Conservation (phyloP, 73 alveolate species). For the Uronychia setigera region DNA sequence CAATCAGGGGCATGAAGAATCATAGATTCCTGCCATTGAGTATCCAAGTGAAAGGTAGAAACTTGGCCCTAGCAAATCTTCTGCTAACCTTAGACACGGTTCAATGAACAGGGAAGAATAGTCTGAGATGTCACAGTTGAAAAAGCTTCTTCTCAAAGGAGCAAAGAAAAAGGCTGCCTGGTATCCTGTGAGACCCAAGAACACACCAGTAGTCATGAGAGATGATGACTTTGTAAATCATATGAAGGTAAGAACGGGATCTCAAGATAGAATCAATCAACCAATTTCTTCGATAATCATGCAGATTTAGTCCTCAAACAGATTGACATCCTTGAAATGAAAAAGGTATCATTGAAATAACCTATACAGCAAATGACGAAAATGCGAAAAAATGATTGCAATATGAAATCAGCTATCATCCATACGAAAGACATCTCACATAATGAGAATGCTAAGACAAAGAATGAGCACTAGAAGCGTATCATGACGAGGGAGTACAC, state of each 20-base stretch:
- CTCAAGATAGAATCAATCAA: neutral
- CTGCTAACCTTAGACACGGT: neutral
- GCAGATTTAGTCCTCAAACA: neutral
- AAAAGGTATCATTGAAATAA: neutral
- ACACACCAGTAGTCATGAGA: neutral
- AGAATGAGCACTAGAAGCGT: neutral
- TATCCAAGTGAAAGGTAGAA: neutral
- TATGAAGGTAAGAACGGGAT: neutral
- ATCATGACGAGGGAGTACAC: neutral
- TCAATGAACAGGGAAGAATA: neutral
- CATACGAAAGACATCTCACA: neutral
- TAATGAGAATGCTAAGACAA: neutral
- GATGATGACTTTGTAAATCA: neutral
- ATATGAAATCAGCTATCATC: neutral
- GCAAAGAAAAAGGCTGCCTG: neutral
- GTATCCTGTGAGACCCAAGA: neutral
- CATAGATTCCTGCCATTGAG: neutral
- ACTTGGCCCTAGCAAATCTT: neutral
- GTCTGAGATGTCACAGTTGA: neutral
- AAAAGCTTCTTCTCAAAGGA: neutral
- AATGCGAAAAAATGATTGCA: neutral
- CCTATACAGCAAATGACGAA: neutral
- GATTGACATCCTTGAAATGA: neutral
- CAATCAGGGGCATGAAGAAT: no score
- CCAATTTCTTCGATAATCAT: neutral